Base-by-base conservation (phyloP, 352 stramenopile species). In the Phytophthora pistaciae region DNA sequence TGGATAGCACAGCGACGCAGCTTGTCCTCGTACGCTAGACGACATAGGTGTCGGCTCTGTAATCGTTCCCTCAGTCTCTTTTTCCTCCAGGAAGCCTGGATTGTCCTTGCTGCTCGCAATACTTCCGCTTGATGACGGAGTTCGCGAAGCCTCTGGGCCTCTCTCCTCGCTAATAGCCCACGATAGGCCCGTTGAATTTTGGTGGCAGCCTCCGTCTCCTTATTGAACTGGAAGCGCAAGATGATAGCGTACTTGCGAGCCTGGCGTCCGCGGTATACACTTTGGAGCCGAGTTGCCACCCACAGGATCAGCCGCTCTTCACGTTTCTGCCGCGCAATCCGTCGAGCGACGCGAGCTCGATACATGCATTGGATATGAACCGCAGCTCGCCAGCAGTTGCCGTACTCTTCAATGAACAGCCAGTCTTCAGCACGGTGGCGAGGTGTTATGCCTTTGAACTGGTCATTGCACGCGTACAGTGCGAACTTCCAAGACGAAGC, bases 321-420 rank as follows among this genome's bases (percentile, higher is more conserved):
- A 29, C 84, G 82, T 46, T 84, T 82, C 29, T 78, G 65, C 1
- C 31, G 69, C 2, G 84, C 78, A 2, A 78, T 55, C 13, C 77
- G 74, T 18, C 85, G 60, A 8, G 88, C 87, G 1, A 88, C 78
- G 1, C 76, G 78, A 18, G 81, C 82, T 25, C 87, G 84, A 60
- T 86, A 95, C 50, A 93, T 56, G 31, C 82, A 84, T 66, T 96
- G 88, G 42, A 95, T 90, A 27, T 74, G 72, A 13, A 86, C 82
- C 7, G 87, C 88, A 5, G 87, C 81, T n/a, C 72, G 77, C 78
- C 84, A 94, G 59, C 80, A 87, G 59, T 86, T 82, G 10, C 89
- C 86, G 57, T 98, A 97, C 10, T 95, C 79, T 52, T 97, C 90
- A 20, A 98, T 88, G 29, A 91, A 77, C 10, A 95, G 61, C 61